phyloP scores from a whole-genome alignment of 495 filamentous ascomycete genomes.

The Penicillium robsamsonii region DNA sequence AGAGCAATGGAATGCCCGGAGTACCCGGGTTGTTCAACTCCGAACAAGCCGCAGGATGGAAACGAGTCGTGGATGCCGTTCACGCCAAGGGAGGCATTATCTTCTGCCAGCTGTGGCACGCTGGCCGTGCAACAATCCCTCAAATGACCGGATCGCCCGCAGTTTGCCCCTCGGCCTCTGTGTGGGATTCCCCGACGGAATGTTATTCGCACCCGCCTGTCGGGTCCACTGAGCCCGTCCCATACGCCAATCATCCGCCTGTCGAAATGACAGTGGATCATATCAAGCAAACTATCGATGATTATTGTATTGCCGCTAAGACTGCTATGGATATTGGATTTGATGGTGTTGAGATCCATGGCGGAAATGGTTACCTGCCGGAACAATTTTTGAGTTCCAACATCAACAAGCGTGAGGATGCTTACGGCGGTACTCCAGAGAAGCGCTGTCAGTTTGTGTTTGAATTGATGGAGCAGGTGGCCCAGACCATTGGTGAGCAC shows the following conservation, averaged over 20 bases:
- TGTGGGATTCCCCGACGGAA: conserved; percentile 42
- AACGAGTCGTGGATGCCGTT: conserved; percentile 50
- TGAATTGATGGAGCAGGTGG: conserved; percentile 40
- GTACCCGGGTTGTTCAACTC: conserved; percentile 51
- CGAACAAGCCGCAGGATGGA: conserved; percentile 50
- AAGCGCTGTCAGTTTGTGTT: conserved; percentile 49
- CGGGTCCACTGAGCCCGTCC: conserved; percentile 35
- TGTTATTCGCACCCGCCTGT: conserved; percentile 37
- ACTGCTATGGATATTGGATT: conserved; percentile 63
- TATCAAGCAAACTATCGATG: conserved; percentile 39
- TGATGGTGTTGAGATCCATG: conserved; percentile 57
- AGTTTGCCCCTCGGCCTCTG: conserved; percentile 38
- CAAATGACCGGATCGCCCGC: conserved; percentile 42
- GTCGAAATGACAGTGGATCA: conserved; percentile 44
- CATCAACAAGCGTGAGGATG: conserved; percentile 52
- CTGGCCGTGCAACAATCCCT: conserved; percentile 49
- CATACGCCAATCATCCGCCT: conserved; percentile 45
- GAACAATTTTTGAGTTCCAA: conserved; percentile 53
- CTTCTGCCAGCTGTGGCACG: conserved; percentile 53
- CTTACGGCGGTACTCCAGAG: conserved; percentile 50
- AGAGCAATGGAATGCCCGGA: conserved; percentile 47
- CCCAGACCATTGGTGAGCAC: conserved; percentile 26
- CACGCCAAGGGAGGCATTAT: conserved; percentile 53
- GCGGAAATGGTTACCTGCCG: conserved; percentile 53
- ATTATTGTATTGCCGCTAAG: conserved; percentile 57